These are phyloP conservation scores for Oxytropis ochrocephala DNA, from an alignment of 306 rosid species.

Conservation along the genomic window DNA sequence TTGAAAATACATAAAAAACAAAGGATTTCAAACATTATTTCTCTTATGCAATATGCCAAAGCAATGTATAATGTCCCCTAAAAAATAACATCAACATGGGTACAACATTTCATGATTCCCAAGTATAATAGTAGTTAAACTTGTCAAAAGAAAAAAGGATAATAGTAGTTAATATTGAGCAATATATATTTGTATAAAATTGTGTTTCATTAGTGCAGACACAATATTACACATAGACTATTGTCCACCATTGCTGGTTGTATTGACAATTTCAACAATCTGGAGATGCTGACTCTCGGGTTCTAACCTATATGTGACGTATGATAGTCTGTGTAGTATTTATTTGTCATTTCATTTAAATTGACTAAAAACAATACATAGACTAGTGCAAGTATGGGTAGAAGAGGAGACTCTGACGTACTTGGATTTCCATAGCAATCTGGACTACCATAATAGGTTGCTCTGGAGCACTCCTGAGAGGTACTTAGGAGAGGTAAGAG, in stretches of 20 bases:
- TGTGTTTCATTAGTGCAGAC: background rate
- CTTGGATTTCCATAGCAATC: constrained; percentile 78
- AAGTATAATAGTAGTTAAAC: background rate
- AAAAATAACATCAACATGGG: background rate
- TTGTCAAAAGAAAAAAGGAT: too few species aligned
- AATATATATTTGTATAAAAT: too few species aligned
- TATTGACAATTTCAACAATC: too few species aligned
- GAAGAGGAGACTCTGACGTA: constrained; percentile 18
- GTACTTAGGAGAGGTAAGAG: constrained; percentile 47
- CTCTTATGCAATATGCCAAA: background rate
- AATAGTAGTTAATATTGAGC: background rate
- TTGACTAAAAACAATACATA: background rate
- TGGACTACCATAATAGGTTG: constrained; percentile 89
- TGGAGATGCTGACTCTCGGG: too few species aligned
- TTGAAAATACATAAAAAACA: too few species aligned
- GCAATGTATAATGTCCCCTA: background rate
- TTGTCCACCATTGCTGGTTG: too few species aligned
- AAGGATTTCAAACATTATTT: too few species aligned
- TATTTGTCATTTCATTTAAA: too few species aligned
- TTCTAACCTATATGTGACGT: too few species aligned
- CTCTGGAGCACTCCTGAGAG: constrained; percentile 68
- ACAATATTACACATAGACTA: too few species aligned
- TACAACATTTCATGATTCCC: background rate
- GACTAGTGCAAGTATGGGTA: background rate
- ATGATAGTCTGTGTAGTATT: too few species aligned